phyloP scores from a whole-genome alignment of 2,329 filamentous ascomycete genomes.

The Rhynchosporium secalis region DNA sequence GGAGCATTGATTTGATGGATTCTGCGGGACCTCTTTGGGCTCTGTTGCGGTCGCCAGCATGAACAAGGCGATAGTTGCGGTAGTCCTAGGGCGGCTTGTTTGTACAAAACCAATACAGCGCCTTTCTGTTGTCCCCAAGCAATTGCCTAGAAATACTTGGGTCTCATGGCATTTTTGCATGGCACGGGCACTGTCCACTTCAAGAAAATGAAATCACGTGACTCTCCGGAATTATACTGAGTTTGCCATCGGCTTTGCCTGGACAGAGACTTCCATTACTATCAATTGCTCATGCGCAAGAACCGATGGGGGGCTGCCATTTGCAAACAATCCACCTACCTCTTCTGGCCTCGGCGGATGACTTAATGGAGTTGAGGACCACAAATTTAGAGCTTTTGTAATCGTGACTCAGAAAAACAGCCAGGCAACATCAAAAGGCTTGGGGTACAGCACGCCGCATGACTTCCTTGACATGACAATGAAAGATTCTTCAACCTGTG shows the following conservation, averaged over 20 bases:
- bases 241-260: neutral
- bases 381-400: neutral
- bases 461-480: neutral
- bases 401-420: slow-evolving; percentile 5
- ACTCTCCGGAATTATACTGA: neutral
- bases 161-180: neutral
- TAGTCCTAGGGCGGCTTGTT: slow-evolving; percentile 38
- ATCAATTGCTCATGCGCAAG: neutral
- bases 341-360: neutral
- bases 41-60: slow-evolving; percentile 30
- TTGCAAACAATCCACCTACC: neutral
- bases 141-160: neutral
- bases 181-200: neutral
- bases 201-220: neutral
- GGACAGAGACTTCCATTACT: neutral
- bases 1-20: slow-evolving; percentile 28
- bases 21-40: slow-evolving; percentile 23
- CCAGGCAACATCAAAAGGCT: neutral
- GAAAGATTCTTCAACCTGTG: too few species aligned
- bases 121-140: slow-evolving; percentile 24
- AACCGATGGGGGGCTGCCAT: neutral
- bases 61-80: slow-evolving; percentile 32
- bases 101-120: slow-evolving; percentile 40
- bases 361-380: neutral
- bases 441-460: neutral